Evolutionary conservation across 495 filamentous ascomycete species (phyloP), one percentile per base, ranked within the genome.

Genomic region (Mytilinidion resinicola): DNA sequence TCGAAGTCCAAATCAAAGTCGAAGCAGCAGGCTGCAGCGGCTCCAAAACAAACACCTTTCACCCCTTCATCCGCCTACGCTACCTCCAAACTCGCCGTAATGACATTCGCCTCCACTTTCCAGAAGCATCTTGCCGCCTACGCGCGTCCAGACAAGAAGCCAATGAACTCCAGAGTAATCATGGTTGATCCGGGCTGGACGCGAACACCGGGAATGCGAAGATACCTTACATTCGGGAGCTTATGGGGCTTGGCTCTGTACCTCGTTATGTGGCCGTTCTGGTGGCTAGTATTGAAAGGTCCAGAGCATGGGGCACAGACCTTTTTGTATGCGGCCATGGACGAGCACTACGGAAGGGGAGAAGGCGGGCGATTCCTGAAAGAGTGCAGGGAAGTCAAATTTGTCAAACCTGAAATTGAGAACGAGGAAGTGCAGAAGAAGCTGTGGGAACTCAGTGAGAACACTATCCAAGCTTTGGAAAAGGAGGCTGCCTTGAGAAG

Each of bases 201-300:
- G 9, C 82, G 93, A 41, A 96, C 93, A 4, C 89, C 91, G 0
- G 93, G 93, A 1, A 95, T 82, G 72, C 79, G 89, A 37, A 79
- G 91, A 51, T 97, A 88, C 85, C 72, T 97, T 34, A 91, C 86
- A 0, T 77, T 88, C 35, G 93, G 95, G 0, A 86, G 85, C 9
- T 71, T 99, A 0, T 88, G 82, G 82, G 95, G 95, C 0, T 73
- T 99, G 12, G 57, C 83, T 1, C 4, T 91, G 11, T 99, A 99
- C 69, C 62, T 96, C 2, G 12, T 89, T 21, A 81, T 81, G 39
- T 97, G 87, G 77, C 80, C 85, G 2, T 56, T 95, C 11, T 88
- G 85, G 75, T 99, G 91, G 89, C 65, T 97, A 38, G 69, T 95
- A 3, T 77, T 99, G 12, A 99, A 97, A 70, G 89, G 85, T 44